A percentile compares a stretch with the other conserved stretches of the same genome.
Conservation (phyloP, 2,329 filamentous ascomycete genomes). For the Calonectria pseudoturangicola region DNA sequence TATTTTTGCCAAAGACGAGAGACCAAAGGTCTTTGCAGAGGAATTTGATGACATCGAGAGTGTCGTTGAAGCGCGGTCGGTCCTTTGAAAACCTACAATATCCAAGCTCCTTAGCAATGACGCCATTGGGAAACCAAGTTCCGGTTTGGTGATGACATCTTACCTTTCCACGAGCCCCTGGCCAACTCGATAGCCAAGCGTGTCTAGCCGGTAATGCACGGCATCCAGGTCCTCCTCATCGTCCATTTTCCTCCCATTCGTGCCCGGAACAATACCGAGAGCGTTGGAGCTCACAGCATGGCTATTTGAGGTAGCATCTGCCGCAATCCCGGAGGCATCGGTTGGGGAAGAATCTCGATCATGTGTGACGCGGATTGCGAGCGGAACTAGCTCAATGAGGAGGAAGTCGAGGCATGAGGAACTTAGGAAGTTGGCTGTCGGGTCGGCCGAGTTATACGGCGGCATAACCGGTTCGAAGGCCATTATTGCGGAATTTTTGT, state of each 20-base stretch:
- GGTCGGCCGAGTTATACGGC: conserved; percentile 83
- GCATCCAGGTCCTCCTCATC: conserved; percentile 90
- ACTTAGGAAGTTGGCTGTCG: conserved; percentile 84
- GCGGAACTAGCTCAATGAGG: conserved; percentile 96
- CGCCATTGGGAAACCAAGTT: neutral
- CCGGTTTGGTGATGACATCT: neutral
- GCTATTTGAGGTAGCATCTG: conserved; percentile 49
- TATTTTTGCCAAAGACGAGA: conserved; percentile 94
- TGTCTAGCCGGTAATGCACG: conserved; percentile 89
- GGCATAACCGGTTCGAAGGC: conserved; percentile 83
- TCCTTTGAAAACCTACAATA: conserved; percentile 87
- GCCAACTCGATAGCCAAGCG: conserved; percentile 91
- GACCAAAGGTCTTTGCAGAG: conserved; percentile 99
- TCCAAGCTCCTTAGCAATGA: conserved; percentile 62
- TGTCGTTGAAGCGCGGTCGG: conserved; percentile 91
- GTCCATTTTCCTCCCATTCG: conserved; percentile 64
- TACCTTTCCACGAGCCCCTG: conserved; percentile 93
- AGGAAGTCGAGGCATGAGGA: conserved; percentile 94
- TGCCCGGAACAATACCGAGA: conserved; percentile 50
- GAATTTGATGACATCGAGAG: conserved; percentile 97
- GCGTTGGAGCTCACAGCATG: conserved; percentile 53
- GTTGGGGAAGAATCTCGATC: conserved; percentile 76
- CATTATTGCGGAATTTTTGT: conserved; percentile 67
- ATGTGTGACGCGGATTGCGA: conserved; percentile 89
- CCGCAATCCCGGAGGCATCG: conserved; percentile 46